Percentiles rank a stretch among this genome's conserved stretches.
Evolutionary conservation across 1,139 yeast species (phyloP).

Genomic region (Hanseniaspora gamundiae): DNA sequence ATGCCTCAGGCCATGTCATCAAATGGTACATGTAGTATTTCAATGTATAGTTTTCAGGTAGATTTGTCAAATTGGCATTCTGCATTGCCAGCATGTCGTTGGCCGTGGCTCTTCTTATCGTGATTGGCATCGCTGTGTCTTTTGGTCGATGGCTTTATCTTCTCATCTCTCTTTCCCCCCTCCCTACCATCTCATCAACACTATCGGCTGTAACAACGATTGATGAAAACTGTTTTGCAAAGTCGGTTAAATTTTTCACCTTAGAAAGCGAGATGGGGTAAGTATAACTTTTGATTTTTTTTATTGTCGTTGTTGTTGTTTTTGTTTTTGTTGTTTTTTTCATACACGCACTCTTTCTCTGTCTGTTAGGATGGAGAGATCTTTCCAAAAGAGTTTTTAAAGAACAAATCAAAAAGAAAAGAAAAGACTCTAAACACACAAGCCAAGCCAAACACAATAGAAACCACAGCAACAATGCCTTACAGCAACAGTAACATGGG

Average conservation of each 20-base stretch:
- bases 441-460: background rate
- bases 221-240: background rate
- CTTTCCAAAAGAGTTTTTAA: too few relatives aligned
- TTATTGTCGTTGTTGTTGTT: too few relatives aligned
- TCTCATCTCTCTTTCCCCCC: too few relatives aligned
- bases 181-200: too few relatives aligned
- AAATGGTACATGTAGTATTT: constrained; percentile 91
- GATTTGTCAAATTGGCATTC: constrained; percentile 81
- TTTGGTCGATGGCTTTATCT: background rate
- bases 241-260: too few relatives aligned
- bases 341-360: too few relatives aligned
- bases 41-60: constrained; percentile 89
- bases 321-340: too few relatives aligned
- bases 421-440: background rate
- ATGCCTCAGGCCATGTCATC: constrained; percentile 94
- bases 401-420: background rate
- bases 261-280: too few relatives aligned
- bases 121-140: constrained; percentile 49
- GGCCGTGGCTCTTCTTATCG: constrained; percentile 80
- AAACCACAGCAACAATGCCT: background rate
- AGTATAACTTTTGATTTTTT: too few relatives aligned
- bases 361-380: too few relatives aligned
- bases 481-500: background rate
- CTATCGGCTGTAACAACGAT: too few relatives aligned
- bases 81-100: constrained; percentile 91